A percentile compares a stretch with the other conserved stretches of the same genome.
phyloP scores from a whole-genome alignment of 2,329 filamentous ascomycete species.

The Chrysosporium keratinophilum region DNA sequence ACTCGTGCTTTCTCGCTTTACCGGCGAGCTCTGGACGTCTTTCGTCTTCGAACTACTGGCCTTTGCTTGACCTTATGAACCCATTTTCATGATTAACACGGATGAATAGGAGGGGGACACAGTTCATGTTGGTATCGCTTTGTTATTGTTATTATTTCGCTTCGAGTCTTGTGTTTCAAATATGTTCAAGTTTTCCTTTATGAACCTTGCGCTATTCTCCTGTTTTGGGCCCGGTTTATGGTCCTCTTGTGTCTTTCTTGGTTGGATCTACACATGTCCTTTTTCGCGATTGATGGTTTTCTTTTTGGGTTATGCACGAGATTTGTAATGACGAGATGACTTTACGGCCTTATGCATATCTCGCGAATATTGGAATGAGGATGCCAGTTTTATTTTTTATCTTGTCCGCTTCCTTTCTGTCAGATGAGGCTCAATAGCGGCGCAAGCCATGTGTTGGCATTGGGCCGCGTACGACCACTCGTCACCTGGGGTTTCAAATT shows the following conservation, averaged over 20 bases:
- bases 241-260: neutral
- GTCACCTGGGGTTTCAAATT: too few species aligned
- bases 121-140: neutral
- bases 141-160: neutral
- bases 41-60: neutral
- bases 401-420: neutral
- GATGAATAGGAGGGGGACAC: neutral
- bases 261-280: neutral
- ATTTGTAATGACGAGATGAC: conserved; percentile 8
- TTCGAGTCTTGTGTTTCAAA: conserved; percentile 1
- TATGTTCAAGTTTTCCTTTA: conserved; percentile 1
- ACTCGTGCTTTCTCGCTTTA: neutral
- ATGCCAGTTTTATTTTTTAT: neutral
- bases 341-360: neutral
- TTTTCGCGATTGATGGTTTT: neutral
- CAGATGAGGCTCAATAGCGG: too few species aligned
- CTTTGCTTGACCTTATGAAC: neutral
- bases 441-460: too few species aligned
- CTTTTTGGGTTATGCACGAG: neutral
- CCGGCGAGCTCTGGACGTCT: neutral
- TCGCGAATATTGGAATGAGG: neutral
- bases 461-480: too few species aligned
- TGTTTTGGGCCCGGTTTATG: neutral
- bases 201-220: conserved; percentile 4
- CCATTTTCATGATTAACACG: neutral